These are phyloP conservation scores for Corynascus novoguineensis DNA, from an alignment of 495 filamentous ascomycete genomes.

Conservation along the genomic window DNA sequence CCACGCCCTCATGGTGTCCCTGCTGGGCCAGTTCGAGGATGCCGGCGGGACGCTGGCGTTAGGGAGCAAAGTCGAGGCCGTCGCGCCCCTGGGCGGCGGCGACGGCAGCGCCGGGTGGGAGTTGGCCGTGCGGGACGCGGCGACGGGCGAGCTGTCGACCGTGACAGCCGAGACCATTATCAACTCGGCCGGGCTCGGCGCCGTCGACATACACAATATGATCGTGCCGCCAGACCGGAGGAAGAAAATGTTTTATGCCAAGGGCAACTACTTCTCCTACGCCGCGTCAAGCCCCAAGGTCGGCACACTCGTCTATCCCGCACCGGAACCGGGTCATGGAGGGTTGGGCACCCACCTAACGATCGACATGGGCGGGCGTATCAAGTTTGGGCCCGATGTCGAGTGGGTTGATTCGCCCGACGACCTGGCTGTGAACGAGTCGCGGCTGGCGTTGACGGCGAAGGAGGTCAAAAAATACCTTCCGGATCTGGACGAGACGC, in stretches of 20 bases:
- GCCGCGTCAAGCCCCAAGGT: slow-evolving; percentile 58
- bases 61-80: slow-evolving; percentile 52
- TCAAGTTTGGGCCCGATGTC: slow-evolving; percentile 92
- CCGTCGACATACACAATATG: slow-evolving; percentile 74
- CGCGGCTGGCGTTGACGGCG: slow-evolving; percentile 61
- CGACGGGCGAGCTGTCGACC: slow-evolving; percentile 42
- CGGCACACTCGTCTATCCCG: slow-evolving; percentile 78
- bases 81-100: slow-evolving; percentile 56
- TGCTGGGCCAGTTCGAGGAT: slow-evolving; percentile 71
- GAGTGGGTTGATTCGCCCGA: slow-evolving; percentile 67
- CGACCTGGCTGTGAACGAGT: slow-evolving; percentile 43
- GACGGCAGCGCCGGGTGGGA: slow-evolving; percentile 45
- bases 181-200: slow-evolving; percentile 79
- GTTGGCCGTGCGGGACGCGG: slow-evolving; percentile 39
- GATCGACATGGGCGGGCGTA: slow-evolving; percentile 75
- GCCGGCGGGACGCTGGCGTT: slow-evolving; percentile 68
- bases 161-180: slow-evolving; percentile 72
- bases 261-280: slow-evolving; percentile 95
- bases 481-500: slow-evolving; percentile 59
- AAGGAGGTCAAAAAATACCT: slow-evolving; percentile 73
- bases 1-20: slow-evolving; percentile 73
- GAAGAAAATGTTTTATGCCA: slow-evolving; percentile 69
- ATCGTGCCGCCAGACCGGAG: slow-evolving; percentile 59
- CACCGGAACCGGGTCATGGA: slow-evolving; percentile 68
- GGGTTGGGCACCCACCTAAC: slow-evolving; percentile 93